A percentile compares a stretch with the other conserved stretches of the same genome.
phyloP scores from a whole-genome alignment of 1,284 basidiomycete species.

The Moesziomyces sp. region DNA sequence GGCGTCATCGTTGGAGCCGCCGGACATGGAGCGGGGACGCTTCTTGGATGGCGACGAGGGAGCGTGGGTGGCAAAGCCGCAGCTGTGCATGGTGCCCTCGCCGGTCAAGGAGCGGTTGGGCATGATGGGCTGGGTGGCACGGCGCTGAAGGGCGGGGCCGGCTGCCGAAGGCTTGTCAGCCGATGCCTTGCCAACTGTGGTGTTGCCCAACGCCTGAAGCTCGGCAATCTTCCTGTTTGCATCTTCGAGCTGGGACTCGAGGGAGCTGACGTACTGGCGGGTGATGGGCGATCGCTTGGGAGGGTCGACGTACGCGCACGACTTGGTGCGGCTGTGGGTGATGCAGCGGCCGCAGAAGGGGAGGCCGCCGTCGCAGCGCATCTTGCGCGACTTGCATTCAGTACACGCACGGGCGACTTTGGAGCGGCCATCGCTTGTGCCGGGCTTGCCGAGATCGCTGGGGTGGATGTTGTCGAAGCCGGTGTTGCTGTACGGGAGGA shows the following conservation, averaged over 20 bases:
- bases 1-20: conserved; percentile 11
- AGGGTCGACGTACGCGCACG: conserved; percentile 52
- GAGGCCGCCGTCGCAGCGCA: conserved; percentile 55
- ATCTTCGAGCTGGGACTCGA: conserved; percentile 46
- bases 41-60: conserved; percentile 32
- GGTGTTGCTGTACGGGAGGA: conserved; percentile 37
- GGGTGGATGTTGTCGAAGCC: conserved; percentile 47
- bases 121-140: conserved; percentile 29
- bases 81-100: conserved; percentile 18
- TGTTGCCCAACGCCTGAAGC: conserved; percentile 16
- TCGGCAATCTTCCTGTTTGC: conserved; percentile 41
- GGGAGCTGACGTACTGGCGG: conserved; percentile 49
- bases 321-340: conserved; percentile 52
- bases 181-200: conserved; percentile 4
- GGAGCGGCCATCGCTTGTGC: conserved; percentile 46
- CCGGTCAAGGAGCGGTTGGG: conserved; percentile 49
- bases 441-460: conserved; percentile 39
- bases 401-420: conserved; percentile 51
- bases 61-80: conserved; percentile 8
- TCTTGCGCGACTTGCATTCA: conserved; percentile 53
- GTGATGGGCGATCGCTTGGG: conserved; percentile 53
- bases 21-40: conserved; percentile 28
- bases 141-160: conserved; percentile 12
- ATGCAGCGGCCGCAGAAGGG: conserved; percentile 53
- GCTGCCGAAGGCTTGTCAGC: conserved; percentile 15